A percentile compares a stretch with the other conserved stretches of the same genome.
These are phyloP conservation scores for Sugiyamaella boreocaroliniensis DNA, from an alignment of 805 yeast genomes.

Conservation along the genomic window DNA sequence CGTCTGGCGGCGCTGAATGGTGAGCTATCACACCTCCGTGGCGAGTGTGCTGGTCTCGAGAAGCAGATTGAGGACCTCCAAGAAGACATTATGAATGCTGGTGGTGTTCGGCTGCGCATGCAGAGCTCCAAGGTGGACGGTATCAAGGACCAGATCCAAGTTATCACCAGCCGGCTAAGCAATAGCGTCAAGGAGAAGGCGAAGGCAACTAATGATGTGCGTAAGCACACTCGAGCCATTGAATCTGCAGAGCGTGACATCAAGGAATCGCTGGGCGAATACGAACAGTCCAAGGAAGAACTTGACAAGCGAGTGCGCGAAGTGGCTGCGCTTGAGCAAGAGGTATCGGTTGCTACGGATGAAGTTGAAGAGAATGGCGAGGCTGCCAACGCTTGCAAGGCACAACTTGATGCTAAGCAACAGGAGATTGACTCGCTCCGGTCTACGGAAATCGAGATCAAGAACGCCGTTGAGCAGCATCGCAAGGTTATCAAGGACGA, in stretches of 20 bases:
- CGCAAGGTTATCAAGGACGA: slow-evolving; percentile 38
- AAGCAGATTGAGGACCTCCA: slow-evolving; percentile 54
- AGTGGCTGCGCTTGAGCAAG: slow-evolving; percentile 15
- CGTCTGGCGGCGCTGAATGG: slow-evolving; percentile 31
- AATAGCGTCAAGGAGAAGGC: slow-evolving; percentile 49
- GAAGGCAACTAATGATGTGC: slow-evolving; percentile 58
- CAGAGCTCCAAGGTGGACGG: slow-evolving; percentile 82
- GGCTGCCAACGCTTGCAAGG: slow-evolving; percentile 31
- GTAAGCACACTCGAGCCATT: slow-evolving; percentile 46
- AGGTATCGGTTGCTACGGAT: slow-evolving; percentile 16
- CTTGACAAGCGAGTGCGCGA: slow-evolving; percentile 20
- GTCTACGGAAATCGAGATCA: slow-evolving; percentile 60
- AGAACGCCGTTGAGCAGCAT: slow-evolving; percentile 55
- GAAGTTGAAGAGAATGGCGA: slow-evolving; percentile 25
- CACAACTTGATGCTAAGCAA: slow-evolving; percentile 35
- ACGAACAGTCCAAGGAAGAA: slow-evolving; percentile 35
- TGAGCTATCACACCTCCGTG: slow-evolving; percentile 43
- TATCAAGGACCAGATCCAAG: slow-evolving; percentile 56
- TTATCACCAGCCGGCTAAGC: slow-evolving; percentile 49
- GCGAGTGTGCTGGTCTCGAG: slow-evolving; percentile 51
- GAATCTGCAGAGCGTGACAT: slow-evolving; percentile 45
- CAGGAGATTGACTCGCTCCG: slow-evolving; percentile 49
- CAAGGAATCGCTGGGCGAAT: slow-evolving; percentile 32
- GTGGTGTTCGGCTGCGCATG: slow-evolving; percentile 76
- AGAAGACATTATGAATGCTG: slow-evolving; percentile 78